Evolutionary conservation across 192 early-diverging fungal genomes (phyloP).

Genomic region (Bifiguratus adelaidae): DNA sequence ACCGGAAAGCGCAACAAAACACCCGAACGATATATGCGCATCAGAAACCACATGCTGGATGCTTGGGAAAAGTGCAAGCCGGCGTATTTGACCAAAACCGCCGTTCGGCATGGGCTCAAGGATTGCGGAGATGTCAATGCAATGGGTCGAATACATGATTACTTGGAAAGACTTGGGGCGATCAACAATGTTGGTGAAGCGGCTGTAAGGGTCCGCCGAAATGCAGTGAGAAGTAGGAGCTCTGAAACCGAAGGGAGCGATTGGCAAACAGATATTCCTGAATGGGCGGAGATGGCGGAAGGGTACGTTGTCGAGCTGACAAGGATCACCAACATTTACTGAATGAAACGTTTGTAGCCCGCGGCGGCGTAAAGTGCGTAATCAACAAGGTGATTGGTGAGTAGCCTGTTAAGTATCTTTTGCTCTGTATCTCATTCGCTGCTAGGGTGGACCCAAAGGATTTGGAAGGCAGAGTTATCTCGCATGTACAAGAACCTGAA

Average conservation of each 20-base stretch:
- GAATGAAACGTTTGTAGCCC: conserved; percentile 16
- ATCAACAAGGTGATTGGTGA: conserved; percentile 52
- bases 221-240: not conserved
- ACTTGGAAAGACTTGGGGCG: conserved; percentile 61
- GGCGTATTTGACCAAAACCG: conserved; percentile 77
- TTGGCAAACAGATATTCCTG: not conserved
- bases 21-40: conserved; percentile 77
- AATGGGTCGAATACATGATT: conserved; percentile 76
- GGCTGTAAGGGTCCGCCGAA: conserved; percentile 13
- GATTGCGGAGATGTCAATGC: conserved; percentile 93
- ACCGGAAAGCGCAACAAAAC: conserved; percentile 62
- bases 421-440: not conserved
- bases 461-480: conserved; percentile 41
- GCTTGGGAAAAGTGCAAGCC: conserved; percentile 61
- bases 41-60: conserved; percentile 82
- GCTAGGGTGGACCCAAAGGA: conserved; percentile 44
- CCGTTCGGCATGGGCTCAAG: conserved; percentile 56
- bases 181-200: conserved; percentile 60
- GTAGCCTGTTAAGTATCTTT: not conserved
- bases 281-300: not conserved
- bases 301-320: not conserved
- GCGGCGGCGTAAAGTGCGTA: conserved; percentile 47
- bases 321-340: not conserved
- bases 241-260: not conserved
- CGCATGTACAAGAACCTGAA: conserved; percentile 31